Evolutionary conservation across 2,329 filamentous ascomycete genomes (phyloP).

Genomic region (Fusarium palustre): DNA sequence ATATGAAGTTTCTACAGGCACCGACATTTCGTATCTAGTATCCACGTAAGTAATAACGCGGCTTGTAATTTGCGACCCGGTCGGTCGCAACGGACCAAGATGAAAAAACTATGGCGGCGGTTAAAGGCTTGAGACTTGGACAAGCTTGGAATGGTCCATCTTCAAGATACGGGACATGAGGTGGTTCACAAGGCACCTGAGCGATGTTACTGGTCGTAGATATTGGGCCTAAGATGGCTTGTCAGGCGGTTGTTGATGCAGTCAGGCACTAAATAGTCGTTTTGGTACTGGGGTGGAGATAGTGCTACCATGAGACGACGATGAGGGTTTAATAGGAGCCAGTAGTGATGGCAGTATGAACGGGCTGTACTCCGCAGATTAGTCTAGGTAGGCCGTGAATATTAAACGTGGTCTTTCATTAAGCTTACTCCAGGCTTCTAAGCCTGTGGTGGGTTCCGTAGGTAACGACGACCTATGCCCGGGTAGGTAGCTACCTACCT

Average conservation of each 20-base stretch:
- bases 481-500: too few species aligned
- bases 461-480: not conserved
- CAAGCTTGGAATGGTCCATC: constrained; percentile 39
- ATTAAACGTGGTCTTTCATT: constrained; percentile 10
- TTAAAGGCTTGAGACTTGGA: constrained; percentile 37
- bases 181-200: constrained; percentile 28
- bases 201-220: constrained; percentile 41
- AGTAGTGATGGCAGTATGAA: constrained; percentile 9
- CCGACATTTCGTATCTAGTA: constrained; percentile 8
- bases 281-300: constrained; percentile 33
- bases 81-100: not conserved
- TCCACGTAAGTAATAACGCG: constrained; percentile 22
- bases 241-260: constrained; percentile 42
- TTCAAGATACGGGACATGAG: constrained; percentile 25
- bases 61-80: constrained; percentile 10
- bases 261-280: constrained; percentile 32
- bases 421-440: not conserved
- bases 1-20: constrained; percentile 17
- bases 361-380: not conserved
- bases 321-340: constrained; percentile 11
- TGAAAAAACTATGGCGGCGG: constrained; percentile 25
- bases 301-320: constrained; percentile 23
- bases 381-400: not conserved
- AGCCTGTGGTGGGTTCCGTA: not conserved
- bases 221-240: constrained; percentile 28